phyloP scores from a whole-genome alignment of 2,329 filamentous ascomycete genomes.

The Fusarium sp. region DNA sequence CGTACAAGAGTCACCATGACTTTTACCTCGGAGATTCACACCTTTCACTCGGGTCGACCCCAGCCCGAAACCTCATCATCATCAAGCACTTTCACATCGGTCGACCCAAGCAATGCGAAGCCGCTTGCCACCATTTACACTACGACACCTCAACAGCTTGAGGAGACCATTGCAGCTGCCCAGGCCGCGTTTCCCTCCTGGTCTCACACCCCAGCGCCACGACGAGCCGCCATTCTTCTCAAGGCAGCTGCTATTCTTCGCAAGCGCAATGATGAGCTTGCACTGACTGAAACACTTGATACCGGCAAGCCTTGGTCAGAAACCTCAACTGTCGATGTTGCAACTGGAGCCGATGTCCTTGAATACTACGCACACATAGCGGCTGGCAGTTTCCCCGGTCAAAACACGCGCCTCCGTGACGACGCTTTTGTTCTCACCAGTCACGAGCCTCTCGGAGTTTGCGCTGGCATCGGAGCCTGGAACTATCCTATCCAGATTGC shows the following conservation, averaged over 20 bases:
- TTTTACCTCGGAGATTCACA: constrained; percentile 60
- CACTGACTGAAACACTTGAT: constrained; percentile 82
- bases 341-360: constrained; percentile 84
- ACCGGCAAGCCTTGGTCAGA: constrained; percentile 89
- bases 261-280: constrained; percentile 81
- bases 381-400: constrained; percentile 82
- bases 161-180: constrained; percentile 78
- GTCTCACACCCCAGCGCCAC: constrained; percentile 79
- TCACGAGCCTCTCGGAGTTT: constrained; percentile 85
- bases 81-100: constrained; percentile 72
- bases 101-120: constrained; percentile 78
- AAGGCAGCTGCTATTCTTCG: constrained; percentile 79
- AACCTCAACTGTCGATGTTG: constrained; percentile 84
- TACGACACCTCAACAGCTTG: constrained; percentile 73
- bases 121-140: constrained; percentile 77
- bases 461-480: constrained; percentile 89
- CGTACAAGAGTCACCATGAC: constrained; percentile 46
- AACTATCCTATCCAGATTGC: constrained; percentile 94
- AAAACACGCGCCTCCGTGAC: constrained; percentile 77
- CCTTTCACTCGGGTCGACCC: constrained; percentile 79
- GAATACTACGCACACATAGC: constrained; percentile 88
- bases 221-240: constrained; percentile 81
- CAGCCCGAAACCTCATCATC: constrained; percentile 68
- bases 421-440: constrained; percentile 86
- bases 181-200: constrained; percentile 77